Conservation (phyloP, 140 eudicot genomes). For the Eryngium alpinum region DNA sequence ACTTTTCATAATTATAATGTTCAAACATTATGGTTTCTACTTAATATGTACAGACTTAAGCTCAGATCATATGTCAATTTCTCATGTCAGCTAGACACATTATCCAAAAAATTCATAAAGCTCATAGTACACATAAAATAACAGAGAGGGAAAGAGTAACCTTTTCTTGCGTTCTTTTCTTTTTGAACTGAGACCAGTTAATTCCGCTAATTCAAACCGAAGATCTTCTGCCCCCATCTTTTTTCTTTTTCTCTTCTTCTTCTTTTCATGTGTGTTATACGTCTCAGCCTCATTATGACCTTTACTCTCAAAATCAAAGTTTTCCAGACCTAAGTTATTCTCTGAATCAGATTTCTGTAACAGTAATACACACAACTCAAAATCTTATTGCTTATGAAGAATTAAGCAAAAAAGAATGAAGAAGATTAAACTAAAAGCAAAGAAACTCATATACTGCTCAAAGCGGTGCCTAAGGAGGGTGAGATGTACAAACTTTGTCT, state of each 20-base stretch:
- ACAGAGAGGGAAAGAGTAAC: slow-evolving; percentile 25
- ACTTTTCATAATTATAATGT: no score
- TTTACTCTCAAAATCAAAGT: slow-evolving; percentile 24
- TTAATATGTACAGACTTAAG: background rate
- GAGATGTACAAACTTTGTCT: no score
- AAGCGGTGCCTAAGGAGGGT: no score
- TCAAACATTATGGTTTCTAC: no score
- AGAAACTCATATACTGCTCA: no score
- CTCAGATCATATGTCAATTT: background rate
- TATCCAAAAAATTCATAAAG: background rate
- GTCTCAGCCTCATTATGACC: slow-evolving; percentile 22
- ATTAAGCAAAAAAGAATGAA: background rate
- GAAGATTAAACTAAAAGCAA: no score
- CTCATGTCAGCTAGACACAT: background rate
- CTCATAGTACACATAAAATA: no score
- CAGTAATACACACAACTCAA: slow-evolving; percentile 1
- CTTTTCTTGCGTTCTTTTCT: slow-evolving; percentile 75
- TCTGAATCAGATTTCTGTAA: slow-evolving; percentile 34
- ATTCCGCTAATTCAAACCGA: slow-evolving; percentile 50
- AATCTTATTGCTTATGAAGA: background rate
- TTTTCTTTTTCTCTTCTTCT: slow-evolving; percentile 62
- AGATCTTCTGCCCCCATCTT: slow-evolving; percentile 59
- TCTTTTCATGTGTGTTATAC: slow-evolving; percentile 34
- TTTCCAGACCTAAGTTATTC: slow-evolving; percentile 24
- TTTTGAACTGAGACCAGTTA: slow-evolving; percentile 45